Conservation (phyloP, 257 asterid species). For the Lantana camara region DNA sequence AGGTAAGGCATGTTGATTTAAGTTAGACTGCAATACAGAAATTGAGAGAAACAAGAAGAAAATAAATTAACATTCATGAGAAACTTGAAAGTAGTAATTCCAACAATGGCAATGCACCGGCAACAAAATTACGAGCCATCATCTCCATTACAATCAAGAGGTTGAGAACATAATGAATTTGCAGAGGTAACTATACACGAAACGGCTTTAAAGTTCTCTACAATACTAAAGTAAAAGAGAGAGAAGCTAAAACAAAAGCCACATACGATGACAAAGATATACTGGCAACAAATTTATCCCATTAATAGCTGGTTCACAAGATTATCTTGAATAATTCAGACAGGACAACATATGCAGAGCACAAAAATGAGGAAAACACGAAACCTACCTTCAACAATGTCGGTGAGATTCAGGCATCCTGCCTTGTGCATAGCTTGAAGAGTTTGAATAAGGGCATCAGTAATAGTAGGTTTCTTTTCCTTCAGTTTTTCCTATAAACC, state of each 20-base stretch:
- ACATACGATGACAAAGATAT: conserved; percentile 5
- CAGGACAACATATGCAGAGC: conserved; percentile 11
- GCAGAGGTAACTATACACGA: neutral
- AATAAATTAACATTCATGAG: conserved; percentile 1
- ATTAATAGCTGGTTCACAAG: conserved; percentile 4
- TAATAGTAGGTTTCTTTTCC: conserved; percentile 90
- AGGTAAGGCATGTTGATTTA: neutral
- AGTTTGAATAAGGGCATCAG: conserved; percentile 82
- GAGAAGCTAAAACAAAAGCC: too few species aligned
- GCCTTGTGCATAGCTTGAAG: conserved; percentile 97
- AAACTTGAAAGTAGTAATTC: conserved; percentile 15
- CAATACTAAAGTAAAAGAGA: too few species aligned
- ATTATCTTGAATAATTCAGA: neutral
- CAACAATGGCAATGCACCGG: conserved; percentile 12
- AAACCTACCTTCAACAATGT: conserved; percentile 86
- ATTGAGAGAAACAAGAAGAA: conserved; percentile 2
- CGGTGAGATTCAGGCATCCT: conserved; percentile 84
- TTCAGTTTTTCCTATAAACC: conserved; percentile 82
- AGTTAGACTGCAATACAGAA: neutral
- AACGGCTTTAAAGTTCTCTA: neutral
- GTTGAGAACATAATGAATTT: conserved; percentile 13
- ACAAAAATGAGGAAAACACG: conserved; percentile 15
- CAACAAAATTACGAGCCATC: too few species aligned
- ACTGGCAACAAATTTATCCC: neutral
- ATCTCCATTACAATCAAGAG: too few species aligned